phyloP scores from a whole-genome alignment of 2,329 filamentous ascomycete species.

The Neopestalotiopsis rosae region DNA sequence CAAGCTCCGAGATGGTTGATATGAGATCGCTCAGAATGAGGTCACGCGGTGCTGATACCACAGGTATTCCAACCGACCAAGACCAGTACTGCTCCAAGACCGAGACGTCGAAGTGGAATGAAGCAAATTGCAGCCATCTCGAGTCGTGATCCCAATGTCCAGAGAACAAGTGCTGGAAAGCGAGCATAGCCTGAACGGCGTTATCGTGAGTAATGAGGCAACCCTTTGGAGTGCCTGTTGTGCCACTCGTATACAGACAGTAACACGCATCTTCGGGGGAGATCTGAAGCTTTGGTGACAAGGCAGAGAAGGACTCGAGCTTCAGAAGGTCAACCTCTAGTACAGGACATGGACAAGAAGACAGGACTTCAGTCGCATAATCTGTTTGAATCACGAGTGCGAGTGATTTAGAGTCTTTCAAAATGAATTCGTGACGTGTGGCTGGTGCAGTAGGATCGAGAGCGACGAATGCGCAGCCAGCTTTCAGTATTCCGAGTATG shows the following conservation, averaged over 20 bases:
- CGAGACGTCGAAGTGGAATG: constrained; percentile 93
- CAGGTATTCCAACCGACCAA: constrained; percentile 87
- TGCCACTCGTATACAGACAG: constrained; percentile 87
- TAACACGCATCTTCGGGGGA: constrained; percentile 70
- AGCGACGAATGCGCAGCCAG: constrained; percentile 81
- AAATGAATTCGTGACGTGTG: constrained; percentile 77
- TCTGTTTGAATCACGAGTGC: constrained; percentile 62
- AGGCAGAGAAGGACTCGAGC: constrained; percentile 31
- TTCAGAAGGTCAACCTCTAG: constrained; percentile 38
- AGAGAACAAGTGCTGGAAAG: constrained; percentile 80
- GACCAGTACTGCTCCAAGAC: constrained; percentile 95
- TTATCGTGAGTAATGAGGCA: constrained; percentile 91
- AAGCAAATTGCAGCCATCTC: constrained; percentile 90
- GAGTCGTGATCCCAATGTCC: constrained; percentile 76
- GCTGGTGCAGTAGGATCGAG: constrained; percentile 77
- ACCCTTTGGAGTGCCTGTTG: constrained; percentile 85
- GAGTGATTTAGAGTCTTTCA: constrained; percentile 72
- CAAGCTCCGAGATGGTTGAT: constrained; percentile 70
- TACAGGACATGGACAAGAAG: constrained; percentile 36
- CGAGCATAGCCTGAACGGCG: constrained; percentile 85
- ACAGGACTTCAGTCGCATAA: constrained; percentile 34
- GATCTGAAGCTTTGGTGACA: constrained; percentile 37
- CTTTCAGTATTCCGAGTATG: constrained; percentile 82
- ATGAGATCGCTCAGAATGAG: constrained; percentile 84
- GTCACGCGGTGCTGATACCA: constrained; percentile 83